Evolutionary conservation across 768 basidiomycete genomes (phyloP), one percentile per base, ranked within the genome.

Genomic region (Cantharellus anzutake): DNA sequence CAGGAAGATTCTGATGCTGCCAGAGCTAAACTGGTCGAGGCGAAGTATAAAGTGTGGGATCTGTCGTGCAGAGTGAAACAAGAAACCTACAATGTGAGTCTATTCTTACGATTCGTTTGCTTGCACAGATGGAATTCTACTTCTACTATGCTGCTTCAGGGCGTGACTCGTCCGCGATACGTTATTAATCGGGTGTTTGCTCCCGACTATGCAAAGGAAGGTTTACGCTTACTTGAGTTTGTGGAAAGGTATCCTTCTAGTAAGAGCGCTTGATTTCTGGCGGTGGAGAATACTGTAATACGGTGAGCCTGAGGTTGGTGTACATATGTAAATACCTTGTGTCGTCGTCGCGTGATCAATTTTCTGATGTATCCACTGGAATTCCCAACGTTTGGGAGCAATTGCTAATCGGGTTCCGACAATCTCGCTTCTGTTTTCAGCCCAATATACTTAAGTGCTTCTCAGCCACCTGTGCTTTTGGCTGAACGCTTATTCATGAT

Each of bases 51-150:
- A 64, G 77, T 78, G 0, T 94, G 76, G 71, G 90, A 87, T 66
- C 88, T 98, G 70, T 76, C 78, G 44, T 88, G 89, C 68, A 80
- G 84, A 50, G 94, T 91, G 2, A 88, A 85, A 70, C 82, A 83
- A 66, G 91, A 97, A 63, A 82, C 80, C 0, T 98, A 77, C 66
- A 84, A 88, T 64, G 90, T 89, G 67, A 67, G 83, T 71, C 2
- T 5, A 40, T n/a, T 20, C 14, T 40, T 20, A 38, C 11, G 16
- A 50, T 35, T 44, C 38, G 5, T 4, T 5, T 35, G 60, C 35
- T 58, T 60, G 35, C 63, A 56, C 44, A 56, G 37, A 55, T 58
- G 16, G 51, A 41, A 48, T 42, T n/a, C 11, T 37, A 35, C 44
- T 48, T 48, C 29, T 48, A 29, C 44, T 48, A 11, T 37, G 1